These are phyloP conservation scores for Westerdykella ornata DNA, from an alignment of 2,329 filamentous ascomycete species.

Conservation along the genomic window DNA sequence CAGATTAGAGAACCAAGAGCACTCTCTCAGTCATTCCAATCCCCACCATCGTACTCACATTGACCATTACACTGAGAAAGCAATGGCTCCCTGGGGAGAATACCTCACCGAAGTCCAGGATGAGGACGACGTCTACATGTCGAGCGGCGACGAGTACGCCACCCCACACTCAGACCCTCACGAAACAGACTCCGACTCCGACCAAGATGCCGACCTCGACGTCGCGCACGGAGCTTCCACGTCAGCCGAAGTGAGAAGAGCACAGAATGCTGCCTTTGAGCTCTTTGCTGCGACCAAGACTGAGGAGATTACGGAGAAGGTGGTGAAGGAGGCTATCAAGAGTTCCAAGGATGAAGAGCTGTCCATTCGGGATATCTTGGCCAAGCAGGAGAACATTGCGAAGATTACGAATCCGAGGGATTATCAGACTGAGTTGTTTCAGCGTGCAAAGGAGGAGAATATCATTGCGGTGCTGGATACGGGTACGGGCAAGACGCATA, in stretches of 20 bases:
- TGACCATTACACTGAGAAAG: too few species aligned
- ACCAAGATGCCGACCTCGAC: constrained; percentile 21
- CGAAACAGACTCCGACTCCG: constrained; percentile 13
- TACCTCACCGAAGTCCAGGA: constrained; percentile 1
- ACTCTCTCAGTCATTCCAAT: too few species aligned
- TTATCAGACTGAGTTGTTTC: constrained; percentile 88
- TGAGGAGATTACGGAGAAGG: constrained; percentile 38
- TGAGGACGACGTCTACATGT: not conserved
- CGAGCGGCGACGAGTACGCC: too few species aligned
- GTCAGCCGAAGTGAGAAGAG: constrained; percentile 34
- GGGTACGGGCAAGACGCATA: constrained; percentile 95
- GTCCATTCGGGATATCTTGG: constrained; percentile 49
- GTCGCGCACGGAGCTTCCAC: constrained; percentile 20
- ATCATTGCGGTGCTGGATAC: constrained; percentile 91
- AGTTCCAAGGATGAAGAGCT: constrained; percentile 43
- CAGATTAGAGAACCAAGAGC: too few species aligned
- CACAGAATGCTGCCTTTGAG: constrained; percentile 40
- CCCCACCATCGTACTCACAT: too few species aligned
- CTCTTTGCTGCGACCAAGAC: constrained; percentile 40
- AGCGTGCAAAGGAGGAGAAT: constrained; percentile 76
- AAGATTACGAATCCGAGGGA: constrained; percentile 76
- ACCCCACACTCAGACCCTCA: not conserved
- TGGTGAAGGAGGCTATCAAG: constrained; percentile 33
- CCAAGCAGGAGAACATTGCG: constrained; percentile 45
- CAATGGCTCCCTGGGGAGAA: too few species aligned